These are phyloP conservation scores for Vigna angularis DNA, from an alignment of 306 rosid species.

Conservation along the genomic window DNA sequence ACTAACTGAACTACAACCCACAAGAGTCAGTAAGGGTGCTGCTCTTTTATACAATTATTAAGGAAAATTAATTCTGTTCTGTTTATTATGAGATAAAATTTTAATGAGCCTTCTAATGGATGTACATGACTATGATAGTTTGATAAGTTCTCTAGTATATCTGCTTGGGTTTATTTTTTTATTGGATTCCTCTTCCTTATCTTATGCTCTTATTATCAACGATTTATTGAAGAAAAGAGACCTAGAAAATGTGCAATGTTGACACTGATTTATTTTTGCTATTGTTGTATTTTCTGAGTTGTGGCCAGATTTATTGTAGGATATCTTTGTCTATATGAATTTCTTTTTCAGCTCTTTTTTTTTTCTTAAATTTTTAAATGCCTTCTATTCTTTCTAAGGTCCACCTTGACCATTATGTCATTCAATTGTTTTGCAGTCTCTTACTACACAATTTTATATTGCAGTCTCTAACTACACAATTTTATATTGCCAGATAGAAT, in stretches of 20 bases:
- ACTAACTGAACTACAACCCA: no score
- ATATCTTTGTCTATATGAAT: background rate
- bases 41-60: background rate
- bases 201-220: background rate
- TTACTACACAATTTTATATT: slow-evolving; percentile 19
- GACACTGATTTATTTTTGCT: background rate
- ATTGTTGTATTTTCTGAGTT: background rate
- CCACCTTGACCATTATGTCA: slow-evolving; percentile 20
- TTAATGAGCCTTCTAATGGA: slow-evolving; percentile 3
- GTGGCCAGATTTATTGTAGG: background rate
- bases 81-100: background rate
- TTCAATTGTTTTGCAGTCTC: slow-evolving; percentile 5
- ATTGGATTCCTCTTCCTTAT: slow-evolving; percentile 5
- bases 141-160: slow-evolving; percentile 1
- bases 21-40: background rate
- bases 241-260: background rate
- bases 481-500: slow-evolving; percentile 34
- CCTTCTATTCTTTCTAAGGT: background rate
- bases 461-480: slow-evolving; percentile 25
- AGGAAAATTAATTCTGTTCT: background rate
- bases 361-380: background rate
- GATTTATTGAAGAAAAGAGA: slow-evolving; percentile 3
- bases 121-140: slow-evolving; percentile 9
- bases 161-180: background rate
- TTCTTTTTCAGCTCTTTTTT: background rate